These are phyloP conservation scores for Tylopilus sp. DNA, from an alignment of 768 basidiomycete species.

Conservation along the genomic window DNA sequence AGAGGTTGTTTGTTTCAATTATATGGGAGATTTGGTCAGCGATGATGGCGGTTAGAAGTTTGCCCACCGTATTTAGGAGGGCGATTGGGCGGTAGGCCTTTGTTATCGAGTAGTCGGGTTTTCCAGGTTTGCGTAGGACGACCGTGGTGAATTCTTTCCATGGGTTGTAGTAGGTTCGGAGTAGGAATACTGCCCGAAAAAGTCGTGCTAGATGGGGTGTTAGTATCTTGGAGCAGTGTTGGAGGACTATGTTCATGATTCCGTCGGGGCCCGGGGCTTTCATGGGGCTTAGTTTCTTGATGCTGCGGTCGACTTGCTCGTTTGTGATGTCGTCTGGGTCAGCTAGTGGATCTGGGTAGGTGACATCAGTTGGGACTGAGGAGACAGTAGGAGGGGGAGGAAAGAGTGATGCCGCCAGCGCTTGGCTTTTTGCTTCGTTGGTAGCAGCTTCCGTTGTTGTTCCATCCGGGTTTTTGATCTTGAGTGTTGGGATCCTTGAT, in stretches of 20 bases:
- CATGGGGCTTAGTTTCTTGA: background rate
- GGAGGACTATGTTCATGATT: background rate
- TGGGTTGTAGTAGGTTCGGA: background rate
- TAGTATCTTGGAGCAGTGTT: background rate
- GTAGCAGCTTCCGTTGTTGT: too few relatives aligned
- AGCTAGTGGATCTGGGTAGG: too few relatives aligned
- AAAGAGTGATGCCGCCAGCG: too few relatives aligned
- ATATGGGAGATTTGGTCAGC: background rate
- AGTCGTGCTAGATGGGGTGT: background rate
- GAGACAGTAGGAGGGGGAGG: too few relatives aligned
- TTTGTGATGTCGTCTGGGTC: too few relatives aligned
- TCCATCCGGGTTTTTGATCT: too few relatives aligned
- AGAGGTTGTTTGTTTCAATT: background rate
- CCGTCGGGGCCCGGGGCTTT: background rate
- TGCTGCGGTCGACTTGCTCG: too few relatives aligned
- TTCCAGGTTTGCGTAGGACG: conserved; percentile 35
- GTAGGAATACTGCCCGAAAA: background rate
- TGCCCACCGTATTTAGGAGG: background rate
- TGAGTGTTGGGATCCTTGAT: too few relatives aligned
- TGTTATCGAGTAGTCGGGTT: conserved; percentile 26
- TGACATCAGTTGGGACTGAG: too few relatives aligned
- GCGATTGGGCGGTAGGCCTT: background rate
- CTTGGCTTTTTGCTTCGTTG: too few relatives aligned
- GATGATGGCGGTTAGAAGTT: background rate
- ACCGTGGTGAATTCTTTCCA: conserved; percentile 22